Evolutionary conservation across 2,329 filamentous ascomycete genomes (phyloP).

Genomic region (Tolypocladium album): DNA sequence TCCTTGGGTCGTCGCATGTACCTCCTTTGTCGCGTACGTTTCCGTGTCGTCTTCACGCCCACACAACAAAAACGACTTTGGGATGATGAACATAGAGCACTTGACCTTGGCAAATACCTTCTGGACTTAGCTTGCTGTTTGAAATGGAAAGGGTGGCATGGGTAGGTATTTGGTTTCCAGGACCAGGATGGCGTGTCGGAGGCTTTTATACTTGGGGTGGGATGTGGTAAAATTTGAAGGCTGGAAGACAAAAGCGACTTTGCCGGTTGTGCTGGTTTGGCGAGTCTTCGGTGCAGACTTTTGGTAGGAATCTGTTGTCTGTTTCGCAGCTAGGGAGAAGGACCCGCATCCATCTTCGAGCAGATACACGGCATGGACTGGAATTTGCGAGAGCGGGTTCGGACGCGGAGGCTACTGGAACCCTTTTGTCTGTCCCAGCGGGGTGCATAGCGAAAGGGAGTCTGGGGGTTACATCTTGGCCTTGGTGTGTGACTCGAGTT

Average conservation of each 20-base stretch:
- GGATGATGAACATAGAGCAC: slow-evolving; percentile 34
- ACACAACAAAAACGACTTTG: slow-evolving; percentile 21
- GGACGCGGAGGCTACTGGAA: slow-evolving; percentile 29
- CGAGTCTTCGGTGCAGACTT: slow-evolving; percentile 18
- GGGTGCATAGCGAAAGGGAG: slow-evolving; percentile 34
- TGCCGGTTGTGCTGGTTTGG: slow-evolving; percentile 24
- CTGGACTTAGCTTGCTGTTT: slow-evolving; percentile 30
- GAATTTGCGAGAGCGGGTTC: slow-evolving; percentile 6
- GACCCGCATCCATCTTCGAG: slow-evolving; percentile 6
- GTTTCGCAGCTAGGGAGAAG: slow-evolving; percentile 20
- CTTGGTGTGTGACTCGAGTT: slow-evolving; percentile 23
- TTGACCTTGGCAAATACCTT: slow-evolving; percentile 33
- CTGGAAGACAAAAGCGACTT: slow-evolving; percentile 32
- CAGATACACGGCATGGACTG: slow-evolving; percentile 7
- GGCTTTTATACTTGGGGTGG: slow-evolving; percentile 21
- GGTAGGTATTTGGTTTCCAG: slow-evolving; percentile 24
- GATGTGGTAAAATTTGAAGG: slow-evolving; percentile 21
- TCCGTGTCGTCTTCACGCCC: slow-evolving; percentile 14
- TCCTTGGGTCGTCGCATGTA: slow-evolving; percentile 14
- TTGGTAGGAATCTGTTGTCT: slow-evolving; percentile 16
- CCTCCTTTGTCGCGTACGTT: slow-evolving; percentile 10
- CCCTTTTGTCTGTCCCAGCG: slow-evolving; percentile 25
- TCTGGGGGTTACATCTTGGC: slow-evolving; percentile 28
- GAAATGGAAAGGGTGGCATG: slow-evolving; percentile 19
- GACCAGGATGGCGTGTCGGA: slow-evolving; percentile 28